Base-by-base conservation (phyloP, 2,329 filamentous ascomycete genomes). In the Penicillium fuscoglaucum region DNA sequence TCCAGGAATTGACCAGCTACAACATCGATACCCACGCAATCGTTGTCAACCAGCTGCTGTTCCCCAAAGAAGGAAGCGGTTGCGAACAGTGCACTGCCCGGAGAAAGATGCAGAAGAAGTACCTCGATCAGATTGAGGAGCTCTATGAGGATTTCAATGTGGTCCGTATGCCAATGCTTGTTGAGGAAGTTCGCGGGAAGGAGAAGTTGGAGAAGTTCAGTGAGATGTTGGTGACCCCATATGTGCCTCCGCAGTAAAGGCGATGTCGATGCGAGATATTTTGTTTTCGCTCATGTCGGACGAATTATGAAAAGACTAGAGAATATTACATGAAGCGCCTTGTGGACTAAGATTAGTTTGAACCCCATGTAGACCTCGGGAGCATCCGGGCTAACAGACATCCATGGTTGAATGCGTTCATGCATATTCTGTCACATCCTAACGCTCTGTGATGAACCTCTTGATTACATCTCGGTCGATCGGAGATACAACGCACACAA, bases 141-240 rank as follows among this genome's bases (percentile, higher is more conserved):
- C 80, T 99, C 59, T 99, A 99, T 74, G 93, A 97, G 72, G 95
- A 99, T 76, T 99, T 99, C 81, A 96, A 99, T 74, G 93, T 99
- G 40, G 93, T 99, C 67, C 93, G 93, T 83, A 98, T 99, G 93
- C 95, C 95, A 39, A 78, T 99, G 70, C 79, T 99, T 59, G 91
- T 96, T 1, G 93, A 99, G 76, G 95, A 99, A 80, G 93, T 99
- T 10, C 83, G 95, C 70, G 95, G 95, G 45, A 96, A 96, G 82
- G 93, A 98, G 72, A 93, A 87, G 77, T 80, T 99, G 67, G 92
- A 96, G 78, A 91, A 86, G 77, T 98, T 57, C 68, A 69, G 76
- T 70, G 54, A 57, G 54, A 57, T 57, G 54, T 39, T 57, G 54
- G 54, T 52, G 26, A 55, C 31, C 44, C n/a, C 49, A 33, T 48